Evolutionary conservation across 768 basidiomycete genomes (phyloP).

Genomic region (Naganishia antarctica): DNA sequence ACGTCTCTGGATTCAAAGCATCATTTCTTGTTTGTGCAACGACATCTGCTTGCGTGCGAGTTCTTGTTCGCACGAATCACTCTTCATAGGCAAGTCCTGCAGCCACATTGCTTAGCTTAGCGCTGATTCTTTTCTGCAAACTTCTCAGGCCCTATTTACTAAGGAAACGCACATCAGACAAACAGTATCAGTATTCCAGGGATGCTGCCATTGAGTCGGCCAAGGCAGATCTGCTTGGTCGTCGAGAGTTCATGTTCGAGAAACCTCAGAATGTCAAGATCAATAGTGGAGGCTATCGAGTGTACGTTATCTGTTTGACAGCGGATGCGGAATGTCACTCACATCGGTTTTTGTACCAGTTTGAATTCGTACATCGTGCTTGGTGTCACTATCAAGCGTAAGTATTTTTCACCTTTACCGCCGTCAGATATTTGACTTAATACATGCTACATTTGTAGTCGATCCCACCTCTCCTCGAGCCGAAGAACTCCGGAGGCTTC

Average conservation of each 20-base stretch:
- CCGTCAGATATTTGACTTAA: conserved; percentile 5
- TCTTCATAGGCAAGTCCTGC: conserved; percentile 41
- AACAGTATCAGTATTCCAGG: conserved; percentile 47
- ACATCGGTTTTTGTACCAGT: conserved; percentile 24
- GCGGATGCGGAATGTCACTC: not conserved
- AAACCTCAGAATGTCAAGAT: conserved; percentile 47
- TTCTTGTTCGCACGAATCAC: conserved; percentile 50
- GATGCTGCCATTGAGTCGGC: conserved; percentile 51
- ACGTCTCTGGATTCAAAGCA: conserved; percentile 44
- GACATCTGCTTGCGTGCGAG: conserved; percentile 49
- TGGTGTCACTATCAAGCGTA: conserved; percentile 49
- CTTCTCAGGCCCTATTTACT: conserved; percentile 45
- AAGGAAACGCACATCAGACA: conserved; percentile 42
- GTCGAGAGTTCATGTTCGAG: conserved; percentile 49
- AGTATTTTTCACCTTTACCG: conserved; percentile 5
- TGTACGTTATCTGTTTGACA: conserved; percentile 32
- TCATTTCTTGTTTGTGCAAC: conserved; percentile 49
- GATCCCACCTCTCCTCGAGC: conserved; percentile 48
- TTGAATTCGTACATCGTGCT: conserved; percentile 50
- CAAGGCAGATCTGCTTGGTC: conserved; percentile 48
- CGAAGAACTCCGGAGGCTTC: conserved; percentile 43
- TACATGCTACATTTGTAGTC: conserved; percentile 35
- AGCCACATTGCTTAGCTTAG: not conserved
- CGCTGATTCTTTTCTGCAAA: not conserved
- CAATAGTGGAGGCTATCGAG: conserved; percentile 48